These are phyloP conservation scores for Endoconidiophora laricicola DNA, from an alignment of 2,329 filamentous ascomycete species.

Conservation along the genomic window DNA sequence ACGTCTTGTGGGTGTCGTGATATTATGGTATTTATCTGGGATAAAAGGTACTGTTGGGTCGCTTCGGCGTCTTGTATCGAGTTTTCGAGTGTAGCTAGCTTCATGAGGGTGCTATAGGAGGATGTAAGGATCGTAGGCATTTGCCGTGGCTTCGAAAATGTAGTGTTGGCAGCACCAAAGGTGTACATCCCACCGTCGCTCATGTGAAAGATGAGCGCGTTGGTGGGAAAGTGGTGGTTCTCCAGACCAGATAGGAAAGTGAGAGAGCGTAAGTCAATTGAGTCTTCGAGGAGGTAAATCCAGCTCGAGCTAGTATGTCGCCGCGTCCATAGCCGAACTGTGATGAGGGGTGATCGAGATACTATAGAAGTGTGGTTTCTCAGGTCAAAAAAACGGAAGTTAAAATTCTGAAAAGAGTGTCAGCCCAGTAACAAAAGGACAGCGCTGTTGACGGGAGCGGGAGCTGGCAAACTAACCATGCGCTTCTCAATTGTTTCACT, in stretches of 20 bases:
- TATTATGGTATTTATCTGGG: slow-evolving; percentile 56
- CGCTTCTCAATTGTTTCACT: slow-evolving; percentile 65
- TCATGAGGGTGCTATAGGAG: slow-evolving; percentile 77
- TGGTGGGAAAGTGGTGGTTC: slow-evolving; percentile 57
- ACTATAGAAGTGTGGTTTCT: slow-evolving; percentile 42
- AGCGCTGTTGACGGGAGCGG: neutral
- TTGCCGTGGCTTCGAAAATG: slow-evolving; percentile 30
- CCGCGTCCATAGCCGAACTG: slow-evolving; percentile 58
- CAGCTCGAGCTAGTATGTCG: slow-evolving; percentile 33
- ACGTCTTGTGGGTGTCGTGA: slow-evolving; percentile 25
- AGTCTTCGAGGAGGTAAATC: slow-evolving; percentile 52
- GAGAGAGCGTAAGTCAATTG: slow-evolving; percentile 52
- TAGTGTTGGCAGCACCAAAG: slow-evolving; percentile 28
- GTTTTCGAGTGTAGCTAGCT: slow-evolving; percentile 71
- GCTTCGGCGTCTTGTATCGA: slow-evolving; percentile 80
- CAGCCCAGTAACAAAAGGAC: neutral
- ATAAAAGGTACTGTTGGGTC: slow-evolving; percentile 55
- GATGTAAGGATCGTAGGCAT: slow-evolving; percentile 44
- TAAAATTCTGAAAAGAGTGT: slow-evolving; percentile 47
- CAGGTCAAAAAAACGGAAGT: slow-evolving; percentile 73
- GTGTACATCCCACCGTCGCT: slow-evolving; percentile 70
- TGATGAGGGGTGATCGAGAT: slow-evolving; percentile 48
- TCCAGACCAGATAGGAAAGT: slow-evolving; percentile 63
- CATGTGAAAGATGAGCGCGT: slow-evolving; percentile 74
- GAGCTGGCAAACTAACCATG: slow-evolving; percentile 32